Base-by-base conservation (phyloP, 495 filamentous ascomycete genomes). In the Acidomyces sp. region DNA sequence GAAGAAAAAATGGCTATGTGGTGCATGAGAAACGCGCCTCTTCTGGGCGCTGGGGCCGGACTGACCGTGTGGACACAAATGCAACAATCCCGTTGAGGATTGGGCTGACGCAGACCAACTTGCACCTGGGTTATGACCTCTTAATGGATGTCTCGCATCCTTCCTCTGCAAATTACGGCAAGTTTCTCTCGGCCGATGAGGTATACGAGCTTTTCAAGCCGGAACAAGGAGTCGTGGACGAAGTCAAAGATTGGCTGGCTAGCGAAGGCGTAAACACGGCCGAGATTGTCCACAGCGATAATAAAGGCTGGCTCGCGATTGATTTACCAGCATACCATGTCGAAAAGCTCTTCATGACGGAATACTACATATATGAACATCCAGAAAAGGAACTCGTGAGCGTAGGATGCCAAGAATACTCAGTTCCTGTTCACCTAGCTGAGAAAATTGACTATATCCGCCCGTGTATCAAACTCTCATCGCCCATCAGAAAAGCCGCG, bases 381-480 rank as follows among this genome's bases (percentile, higher is more conserved):
- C 13, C 13, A 3, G 7, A 3, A 0, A 39, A 34, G 5, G 46
- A 42, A 16, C 22, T 31, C n/a, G 29, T 26, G 2, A 16, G 27
- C 17, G 29, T 36, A 27, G 46, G 27, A 3, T 45, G 42, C 28
- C 41, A 49, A 21, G 26, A 45, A 22, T 52, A 58, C 29, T 36
- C 29, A 16, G 18, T 55, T 3, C 49, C 49, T 6, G 15, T 30
- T 20, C 42, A 52, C 7, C 45, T 57, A 23, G 51, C 45, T 9
- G 52, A 56, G 34, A 44, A 58, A 22, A 51, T 58, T 12, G 57
- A 62, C 29, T 37, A 55, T 13, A 43, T 54, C 10, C 58, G 52
- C 4, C 49, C 57, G 0, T 69, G 70, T 3, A 55, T 77, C 3
- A 18, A 42, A 70, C 63, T 39, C 46, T 27, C 15, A 10, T 28